phyloP scores from a whole-genome alignment of 495 filamentous ascomycete genomes.

The Penicillium steckii region DNA sequence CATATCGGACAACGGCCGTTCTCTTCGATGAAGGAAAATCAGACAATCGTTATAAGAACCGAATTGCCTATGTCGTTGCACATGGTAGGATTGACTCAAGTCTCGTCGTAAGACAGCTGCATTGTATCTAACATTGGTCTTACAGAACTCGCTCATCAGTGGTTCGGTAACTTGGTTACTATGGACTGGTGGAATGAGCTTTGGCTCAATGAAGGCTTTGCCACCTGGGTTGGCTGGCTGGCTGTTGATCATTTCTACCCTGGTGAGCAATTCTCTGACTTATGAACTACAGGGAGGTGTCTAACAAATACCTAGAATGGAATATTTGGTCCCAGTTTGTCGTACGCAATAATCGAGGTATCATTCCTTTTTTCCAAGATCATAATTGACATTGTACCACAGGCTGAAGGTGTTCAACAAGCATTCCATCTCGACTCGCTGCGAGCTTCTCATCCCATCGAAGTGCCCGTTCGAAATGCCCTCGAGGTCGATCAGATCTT shows the following conservation, averaged over 20 bases:
- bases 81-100: constrained; percentile 46
- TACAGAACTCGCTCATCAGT: constrained; percentile 89
- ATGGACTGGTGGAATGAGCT: constrained; percentile 89
- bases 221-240: constrained; percentile 96
- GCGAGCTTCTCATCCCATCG: constrained; percentile 89
- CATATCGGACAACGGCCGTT: constrained; percentile 90
- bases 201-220: constrained; percentile 97
- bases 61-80: constrained; percentile 91
- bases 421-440: constrained; percentile 87
- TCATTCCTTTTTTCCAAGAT: constrained; percentile 7
- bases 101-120: background rate
- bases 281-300: background rate
- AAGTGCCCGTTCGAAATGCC: constrained; percentile 85
- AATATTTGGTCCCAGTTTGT: constrained; percentile 95
- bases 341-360: constrained; percentile 62
- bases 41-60: constrained; percentile 81
- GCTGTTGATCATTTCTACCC: constrained; percentile 90
- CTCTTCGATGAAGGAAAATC: constrained; percentile 90
- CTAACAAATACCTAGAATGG: constrained; percentile 60
- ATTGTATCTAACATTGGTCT: constrained; percentile 4
- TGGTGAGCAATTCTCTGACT: constrained; percentile 38
- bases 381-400: constrained; percentile 35
- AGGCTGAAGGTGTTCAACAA: constrained; percentile 86
- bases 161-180: constrained; percentile 93
- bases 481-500: constrained; percentile 96